Base-by-base conservation (phyloP, 2,329 filamentous ascomycete species). In the Teratosphaeria epicoccoides region DNA sequence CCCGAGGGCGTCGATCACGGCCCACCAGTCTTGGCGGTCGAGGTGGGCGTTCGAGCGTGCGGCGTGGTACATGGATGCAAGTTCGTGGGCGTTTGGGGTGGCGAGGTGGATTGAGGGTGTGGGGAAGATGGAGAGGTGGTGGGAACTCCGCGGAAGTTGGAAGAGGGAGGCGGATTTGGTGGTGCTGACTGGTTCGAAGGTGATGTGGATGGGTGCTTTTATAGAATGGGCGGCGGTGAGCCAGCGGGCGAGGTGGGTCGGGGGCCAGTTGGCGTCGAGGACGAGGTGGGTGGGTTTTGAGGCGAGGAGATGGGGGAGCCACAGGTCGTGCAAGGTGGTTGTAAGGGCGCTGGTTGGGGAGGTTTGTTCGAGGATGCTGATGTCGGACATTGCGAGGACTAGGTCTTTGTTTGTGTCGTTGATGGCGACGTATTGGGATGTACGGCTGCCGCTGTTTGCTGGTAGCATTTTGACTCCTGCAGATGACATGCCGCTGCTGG, bases 301-400 rank as follows among this genome's bases (percentile, higher is more conserved):
- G 2, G 72, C 68, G 11, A 71, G 67, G 6, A 88, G 70, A 24
- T 80, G 72, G 1, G 80, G 76, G 47, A 77, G 75, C 83, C 84
- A 88, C 57, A 77, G 71, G 7, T 73, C 66, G 0, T 75, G 68
- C 55, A 79, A 77, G 1, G 60, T 53, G 9, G 53, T 14, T 5
- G 33, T 20, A n/a, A 82, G 77, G 6, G 50, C 45, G 37, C 49
- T 46, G 40, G 50, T 45, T 29, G 57, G 47, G 25, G 49, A 48
- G 14, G 68, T 68, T 58, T 69, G 68, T 59, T 81, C 76, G 37
- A 95, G 80, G 60, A 95, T 91, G 51, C 76, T 80, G 89, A 97
- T 96, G 65, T 97, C 93, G 4, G 91, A 90, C 88, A 96, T 95
- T 45, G 89, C 91, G 56, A 96, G 70, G n/a, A 90, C 77, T 2